phyloP scores from a whole-genome alignment of 306 rosid genomes.

The Castanea sativa region DNA sequence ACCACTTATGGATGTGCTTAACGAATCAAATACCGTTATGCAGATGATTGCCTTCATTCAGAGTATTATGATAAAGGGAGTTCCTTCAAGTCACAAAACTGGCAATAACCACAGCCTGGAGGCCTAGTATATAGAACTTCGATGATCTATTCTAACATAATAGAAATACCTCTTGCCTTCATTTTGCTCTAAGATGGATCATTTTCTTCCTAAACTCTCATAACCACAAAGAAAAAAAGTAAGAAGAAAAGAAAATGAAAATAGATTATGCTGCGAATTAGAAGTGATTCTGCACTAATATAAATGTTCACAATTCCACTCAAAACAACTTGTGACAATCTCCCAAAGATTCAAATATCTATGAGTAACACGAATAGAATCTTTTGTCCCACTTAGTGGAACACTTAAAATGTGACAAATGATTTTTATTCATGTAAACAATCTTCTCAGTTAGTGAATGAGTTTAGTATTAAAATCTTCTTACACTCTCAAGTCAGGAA shows the following conservation, averaged over 20 bases:
- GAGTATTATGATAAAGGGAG: conserved; percentile 51
- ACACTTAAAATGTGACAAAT: too few species aligned
- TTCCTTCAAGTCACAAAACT: conserved; percentile 37
- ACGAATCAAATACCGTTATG: conserved; percentile 21
- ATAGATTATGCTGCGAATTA: background rate
- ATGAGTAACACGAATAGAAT: background rate
- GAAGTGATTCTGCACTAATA: background rate
- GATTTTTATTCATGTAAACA: background rate
- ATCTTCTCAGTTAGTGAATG: background rate
- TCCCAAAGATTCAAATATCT: background rate
- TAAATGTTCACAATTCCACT: background rate
- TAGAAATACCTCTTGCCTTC: conserved; percentile 8
- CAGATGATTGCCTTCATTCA: conserved; percentile 72
- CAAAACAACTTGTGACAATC: background rate
- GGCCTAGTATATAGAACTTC: conserved; percentile 22
- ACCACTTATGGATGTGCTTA: conserved; percentile 6
- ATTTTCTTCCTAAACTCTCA: background rate
- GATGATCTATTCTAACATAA: background rate
- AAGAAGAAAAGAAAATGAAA: background rate
- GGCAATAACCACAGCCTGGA: conserved; percentile 27
- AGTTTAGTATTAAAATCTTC: background rate
- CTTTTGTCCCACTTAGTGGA: too few species aligned
- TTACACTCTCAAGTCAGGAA: background rate
- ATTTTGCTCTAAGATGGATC: conserved; percentile 16
- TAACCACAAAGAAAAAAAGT: background rate